Percentiles rank a stretch among this genome's conserved stretches.
These are phyloP conservation scores for Arthrobotrys entomopaga DNA, from an alignment of 2,329 filamentous ascomycete species.

Conservation along the genomic window DNA sequence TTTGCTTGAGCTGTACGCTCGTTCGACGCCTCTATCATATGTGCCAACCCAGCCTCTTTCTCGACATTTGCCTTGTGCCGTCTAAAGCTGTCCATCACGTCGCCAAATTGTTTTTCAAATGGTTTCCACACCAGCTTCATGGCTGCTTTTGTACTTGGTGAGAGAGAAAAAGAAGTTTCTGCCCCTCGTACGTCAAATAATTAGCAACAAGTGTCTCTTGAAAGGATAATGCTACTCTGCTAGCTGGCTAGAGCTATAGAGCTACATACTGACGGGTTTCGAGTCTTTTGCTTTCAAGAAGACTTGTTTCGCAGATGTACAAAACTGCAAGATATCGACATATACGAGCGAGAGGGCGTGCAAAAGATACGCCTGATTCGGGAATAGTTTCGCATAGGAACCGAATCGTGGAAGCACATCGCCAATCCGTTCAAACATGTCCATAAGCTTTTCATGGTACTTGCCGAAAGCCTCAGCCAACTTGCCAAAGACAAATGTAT, in stretches of 20 bases:
- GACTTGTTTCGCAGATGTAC: slow-evolving; percentile 56
- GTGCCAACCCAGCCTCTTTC: slow-evolving; percentile 52
- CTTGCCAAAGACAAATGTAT: slow-evolving; percentile 15
- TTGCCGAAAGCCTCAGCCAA: slow-evolving; percentile 57
- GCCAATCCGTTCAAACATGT: slow-evolving; percentile 58
- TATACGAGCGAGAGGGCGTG: slow-evolving; percentile 57
- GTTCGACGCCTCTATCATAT: slow-evolving; percentile 56
- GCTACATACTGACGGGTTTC: background rate
- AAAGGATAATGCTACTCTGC: too few relatives aligned
- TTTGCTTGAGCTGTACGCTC: slow-evolving; percentile 27
- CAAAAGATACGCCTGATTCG: slow-evolving; percentile 55
- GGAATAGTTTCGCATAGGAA: slow-evolving; percentile 57
- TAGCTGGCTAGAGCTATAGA: too few relatives aligned
- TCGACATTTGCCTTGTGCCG: slow-evolving; percentile 55
- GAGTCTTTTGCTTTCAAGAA: slow-evolving; percentile 38
- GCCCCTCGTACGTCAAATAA: too few relatives aligned
- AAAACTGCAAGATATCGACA: slow-evolving; percentile 58
- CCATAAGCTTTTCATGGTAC: slow-evolving; percentile 57
- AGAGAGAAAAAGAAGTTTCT: background rate
- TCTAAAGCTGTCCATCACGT: slow-evolving; percentile 46
- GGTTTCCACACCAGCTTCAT: slow-evolving; percentile 56
- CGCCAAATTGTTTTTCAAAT: slow-evolving; percentile 56
- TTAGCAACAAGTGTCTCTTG: too few relatives aligned
- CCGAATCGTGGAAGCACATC: slow-evolving; percentile 57
- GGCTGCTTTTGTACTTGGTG: slow-evolving; percentile 6